These are phyloP conservation scores for Penicillium taxi DNA, from an alignment of 495 filamentous ascomycete genomes.

Conservation along the genomic window DNA sequence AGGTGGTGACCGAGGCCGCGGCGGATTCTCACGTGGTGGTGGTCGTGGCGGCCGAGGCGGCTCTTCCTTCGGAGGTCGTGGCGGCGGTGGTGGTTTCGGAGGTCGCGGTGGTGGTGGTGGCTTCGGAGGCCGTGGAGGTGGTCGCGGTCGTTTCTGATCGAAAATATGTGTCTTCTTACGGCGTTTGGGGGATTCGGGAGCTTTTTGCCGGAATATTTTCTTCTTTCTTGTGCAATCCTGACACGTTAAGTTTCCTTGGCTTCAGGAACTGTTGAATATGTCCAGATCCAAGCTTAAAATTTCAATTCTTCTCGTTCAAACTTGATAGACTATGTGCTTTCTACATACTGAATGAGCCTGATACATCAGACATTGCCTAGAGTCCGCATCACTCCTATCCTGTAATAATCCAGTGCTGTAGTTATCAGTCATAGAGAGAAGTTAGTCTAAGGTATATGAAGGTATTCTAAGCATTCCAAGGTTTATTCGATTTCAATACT, in stretches of 20 bases:
- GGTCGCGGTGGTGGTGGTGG: constrained; percentile 25
- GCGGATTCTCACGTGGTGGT: constrained; percentile 26
- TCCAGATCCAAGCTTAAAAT: too few species aligned
- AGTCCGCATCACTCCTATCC: not conserved
- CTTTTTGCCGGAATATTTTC: constrained; percentile 38
- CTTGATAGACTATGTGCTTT: too few species aligned
- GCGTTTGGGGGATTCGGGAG: constrained; percentile 46
- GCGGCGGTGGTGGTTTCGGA: constrained; percentile 22
- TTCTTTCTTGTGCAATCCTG: constrained; percentile 38
- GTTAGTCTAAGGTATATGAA: too few species aligned
- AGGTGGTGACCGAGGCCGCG: constrained; percentile 33
- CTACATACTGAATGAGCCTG: too few species aligned
- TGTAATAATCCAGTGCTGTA: not conserved
- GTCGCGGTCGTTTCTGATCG: constrained; percentile 24
- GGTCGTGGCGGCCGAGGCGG: constrained; percentile 22
- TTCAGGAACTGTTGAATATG: constrained; percentile 33
- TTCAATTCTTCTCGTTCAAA: too few species aligned
- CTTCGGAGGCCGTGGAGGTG: too few species aligned
- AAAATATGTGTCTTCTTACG: constrained; percentile 40
- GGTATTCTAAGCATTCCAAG: too few species aligned
- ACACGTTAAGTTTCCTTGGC: constrained; percentile 27
- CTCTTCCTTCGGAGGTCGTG: constrained; percentile 21
- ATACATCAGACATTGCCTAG: not conserved
- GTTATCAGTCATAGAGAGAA: too few species aligned
- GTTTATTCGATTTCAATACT: too few species aligned